Conservation (phyloP, 768 basidiomycete species). For the Boletellus ananas region DNA sequence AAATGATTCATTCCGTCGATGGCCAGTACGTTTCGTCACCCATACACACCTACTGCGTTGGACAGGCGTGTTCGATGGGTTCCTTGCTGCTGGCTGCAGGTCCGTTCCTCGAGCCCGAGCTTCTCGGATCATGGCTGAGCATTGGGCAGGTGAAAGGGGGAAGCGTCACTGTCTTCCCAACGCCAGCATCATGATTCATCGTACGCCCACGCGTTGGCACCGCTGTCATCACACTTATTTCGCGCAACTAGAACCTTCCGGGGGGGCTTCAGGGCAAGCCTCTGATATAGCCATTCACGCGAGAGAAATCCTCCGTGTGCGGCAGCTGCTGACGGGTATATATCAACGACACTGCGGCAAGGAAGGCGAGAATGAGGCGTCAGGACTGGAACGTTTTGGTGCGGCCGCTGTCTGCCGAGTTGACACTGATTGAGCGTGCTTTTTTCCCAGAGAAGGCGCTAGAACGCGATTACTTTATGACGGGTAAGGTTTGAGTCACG, state of each 20-base stretch:
- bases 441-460: constrained; percentile 68
- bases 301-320: constrained; percentile 88
- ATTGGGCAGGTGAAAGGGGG: constrained; percentile 63
- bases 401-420: constrained; percentile 29
- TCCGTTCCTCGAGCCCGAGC: constrained; percentile 16
- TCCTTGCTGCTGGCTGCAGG: constrained; percentile 88
- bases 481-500: constrained; percentile 43
- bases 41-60: constrained; percentile 95
- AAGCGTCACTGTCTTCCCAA: constrained; percentile 91
- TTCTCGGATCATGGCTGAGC: constrained; percentile 14
- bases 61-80: constrained; percentile 95
- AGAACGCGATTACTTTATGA: constrained; percentile 96
- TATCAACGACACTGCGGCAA: constrained; percentile 84
- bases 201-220: constrained; percentile 41
- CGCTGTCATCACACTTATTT: constrained; percentile 7
- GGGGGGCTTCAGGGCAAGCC: constrained; percentile 93
- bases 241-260: constrained; percentile 75
- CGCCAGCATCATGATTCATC: constrained; percentile 98
- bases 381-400: constrained; percentile 78
- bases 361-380: constrained; percentile 57
- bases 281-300: constrained; percentile 98
- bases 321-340: constrained; percentile 78
- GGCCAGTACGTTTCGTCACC: constrained; percentile 85
- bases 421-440: constrained; percentile 12
- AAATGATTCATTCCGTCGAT: constrained; percentile 26